A percentile compares a stretch with the other conserved stretches of the same genome.
Evolutionary conservation across 1,284 basidiomycete genomes (phyloP).

Genomic region (Ceratobasidium theobromae): DNA sequence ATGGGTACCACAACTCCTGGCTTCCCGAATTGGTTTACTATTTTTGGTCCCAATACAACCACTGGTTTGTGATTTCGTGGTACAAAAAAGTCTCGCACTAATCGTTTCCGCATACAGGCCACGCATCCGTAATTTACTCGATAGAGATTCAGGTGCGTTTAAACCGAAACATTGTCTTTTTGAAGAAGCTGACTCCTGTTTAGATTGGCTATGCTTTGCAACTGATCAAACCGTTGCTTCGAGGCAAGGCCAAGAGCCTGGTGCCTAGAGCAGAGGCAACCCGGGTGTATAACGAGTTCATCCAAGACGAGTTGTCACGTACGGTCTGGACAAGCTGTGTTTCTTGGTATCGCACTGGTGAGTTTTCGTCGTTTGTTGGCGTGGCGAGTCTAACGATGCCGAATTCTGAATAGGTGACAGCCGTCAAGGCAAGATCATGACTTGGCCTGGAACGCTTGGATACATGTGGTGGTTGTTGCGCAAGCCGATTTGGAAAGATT

Average conservation of each 20-base stretch:
- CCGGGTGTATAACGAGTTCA: constrained; percentile 1
- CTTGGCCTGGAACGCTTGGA: neutral
- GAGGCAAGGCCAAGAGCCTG: constrained; percentile 24
- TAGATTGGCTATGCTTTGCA: constrained; percentile 17
- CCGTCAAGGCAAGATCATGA: neutral
- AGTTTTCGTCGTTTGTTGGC: neutral
- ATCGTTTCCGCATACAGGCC: neutral
- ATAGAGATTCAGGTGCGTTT: constrained; percentile 26
- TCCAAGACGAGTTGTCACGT: neutral
- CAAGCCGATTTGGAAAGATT: neutral
- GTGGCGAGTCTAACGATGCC: no score
- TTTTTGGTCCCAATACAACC: constrained; percentile 46
- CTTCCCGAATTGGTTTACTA: constrained; percentile 54
- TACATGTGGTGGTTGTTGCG: constrained; percentile 23
- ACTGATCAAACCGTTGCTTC: constrained; percentile 3
- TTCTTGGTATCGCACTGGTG: constrained; percentile 22
- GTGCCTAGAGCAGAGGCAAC: neutral
- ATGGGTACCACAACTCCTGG: constrained; percentile 52
- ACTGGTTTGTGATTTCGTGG: neutral
- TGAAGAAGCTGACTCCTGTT: constrained; percentile 3
- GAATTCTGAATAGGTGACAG: neutral
- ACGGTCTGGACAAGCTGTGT: constrained; percentile 9
- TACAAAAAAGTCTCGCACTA: neutral
- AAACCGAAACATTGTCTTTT: neutral
- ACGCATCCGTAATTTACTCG: constrained; percentile 19